Evolutionary conservation across 2,329 filamentous ascomycete species (phyloP).

Genomic region (Neofusicoccum ribis): DNA sequence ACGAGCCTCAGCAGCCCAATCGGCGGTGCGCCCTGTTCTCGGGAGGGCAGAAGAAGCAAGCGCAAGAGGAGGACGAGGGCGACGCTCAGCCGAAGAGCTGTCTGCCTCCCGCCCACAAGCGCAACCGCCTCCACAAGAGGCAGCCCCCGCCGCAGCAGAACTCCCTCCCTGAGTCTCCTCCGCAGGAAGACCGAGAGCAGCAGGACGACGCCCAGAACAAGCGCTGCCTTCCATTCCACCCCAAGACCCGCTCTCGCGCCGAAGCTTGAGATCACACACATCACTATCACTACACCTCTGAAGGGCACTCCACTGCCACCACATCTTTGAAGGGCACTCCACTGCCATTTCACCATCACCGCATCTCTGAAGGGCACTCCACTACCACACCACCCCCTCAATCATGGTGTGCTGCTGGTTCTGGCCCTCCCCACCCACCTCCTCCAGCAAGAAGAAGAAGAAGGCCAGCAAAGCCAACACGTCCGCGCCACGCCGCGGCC

Average conservation of each 20-base stretch:
- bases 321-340: no score
- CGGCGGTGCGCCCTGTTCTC: conserved; percentile 7
- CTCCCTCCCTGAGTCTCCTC: not conserved
- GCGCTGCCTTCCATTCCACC: not conserved
- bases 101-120: not conserved
- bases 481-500: not conserved
- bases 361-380: not conserved
- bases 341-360: not conserved
- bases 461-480: not conserved
- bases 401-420: conserved; percentile 9
- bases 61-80: not conserved
- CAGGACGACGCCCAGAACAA: not conserved
- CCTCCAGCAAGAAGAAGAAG: not conserved
- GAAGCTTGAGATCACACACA: not conserved
- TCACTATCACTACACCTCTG: not conserved
- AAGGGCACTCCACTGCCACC: not conserved
- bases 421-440: not conserved
- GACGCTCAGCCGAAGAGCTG: conserved; percentile 1
- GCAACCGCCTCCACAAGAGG: not conserved
- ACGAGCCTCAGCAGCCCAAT: not conserved
- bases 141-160: not conserved
- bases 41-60: not conserved
- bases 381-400: not conserved
- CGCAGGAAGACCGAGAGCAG: not conserved
- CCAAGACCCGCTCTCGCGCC: not conserved